phyloP scores from a whole-genome alignment of 345 rosid species.

The Linum tenue region DNA sequence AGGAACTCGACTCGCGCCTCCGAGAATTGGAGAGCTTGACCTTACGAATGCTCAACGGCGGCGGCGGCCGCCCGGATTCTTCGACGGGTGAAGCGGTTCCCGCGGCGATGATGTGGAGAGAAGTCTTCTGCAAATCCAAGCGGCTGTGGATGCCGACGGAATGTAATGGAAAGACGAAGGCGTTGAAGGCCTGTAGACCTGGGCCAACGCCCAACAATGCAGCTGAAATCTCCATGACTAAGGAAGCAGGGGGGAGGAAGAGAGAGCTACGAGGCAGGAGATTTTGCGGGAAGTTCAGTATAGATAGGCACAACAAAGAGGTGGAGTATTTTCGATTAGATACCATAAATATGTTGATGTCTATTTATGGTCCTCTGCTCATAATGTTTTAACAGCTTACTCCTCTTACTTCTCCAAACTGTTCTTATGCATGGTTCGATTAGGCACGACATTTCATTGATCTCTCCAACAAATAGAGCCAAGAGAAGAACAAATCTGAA shows the following conservation, averaged over 20 bases:
- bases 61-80: not conserved
- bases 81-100: not conserved
- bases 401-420: too few relatives aligned
- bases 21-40: not conserved
- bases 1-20: conserved; percentile 43
- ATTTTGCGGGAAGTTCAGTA: not conserved
- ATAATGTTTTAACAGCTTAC: not conserved
- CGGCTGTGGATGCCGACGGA: not conserved
- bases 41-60: not conserved
- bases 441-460: too few relatives aligned
- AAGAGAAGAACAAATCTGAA: too few relatives aligned
- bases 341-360: not conserved
- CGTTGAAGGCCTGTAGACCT: not conserved
- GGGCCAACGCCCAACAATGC: not conserved
- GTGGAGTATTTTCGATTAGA: not conserved
- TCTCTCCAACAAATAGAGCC: too few relatives aligned
- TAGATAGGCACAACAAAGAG: not conserved
- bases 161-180: not conserved
- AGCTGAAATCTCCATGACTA: not conserved
- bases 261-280: not conserved
- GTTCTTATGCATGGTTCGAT: too few relatives aligned
- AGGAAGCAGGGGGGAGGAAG: too few relatives aligned
- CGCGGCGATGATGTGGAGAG: not conserved
- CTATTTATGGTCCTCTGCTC: not conserved
- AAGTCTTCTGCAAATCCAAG: not conserved